Base-by-base conservation (phyloP, 305 asterid species). In the Plantago lanceolata region DNA sequence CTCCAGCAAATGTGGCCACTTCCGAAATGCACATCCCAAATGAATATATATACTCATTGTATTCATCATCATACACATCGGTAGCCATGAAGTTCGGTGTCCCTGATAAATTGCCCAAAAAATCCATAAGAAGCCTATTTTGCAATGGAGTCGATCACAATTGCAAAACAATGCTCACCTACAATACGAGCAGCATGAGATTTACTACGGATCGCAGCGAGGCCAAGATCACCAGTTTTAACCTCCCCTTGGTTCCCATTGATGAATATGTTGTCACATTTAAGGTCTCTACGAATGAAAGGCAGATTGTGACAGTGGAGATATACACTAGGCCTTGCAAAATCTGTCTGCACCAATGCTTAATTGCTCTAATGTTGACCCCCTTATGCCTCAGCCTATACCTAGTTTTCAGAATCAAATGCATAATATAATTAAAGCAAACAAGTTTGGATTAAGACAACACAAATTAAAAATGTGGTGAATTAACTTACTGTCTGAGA, bases 41-140 rank as follows among this genome's bases (percentile, higher is more conserved):
- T 12, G 96, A 84, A 71, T 89, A 89, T 58, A 87, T 81, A 67
- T 8, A 86, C 96, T 89, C 95, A 64, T 89, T 89, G 75, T 89
- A 89, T 60, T 89, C 96, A 81, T 89, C 96, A 59, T 79, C 83
- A 40, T 89, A 89, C 31, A 89, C 90, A 73, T 89, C 95, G 0
- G 95, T 93, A 44, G 96, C 96, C 95, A 89, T 89, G 66, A 89
- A 89, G 66, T 89, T 94, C 5, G 96, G 95, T 20, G 96, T 89
- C 51, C 96, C 95, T 89, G 71, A 73, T 58, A 17, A 65, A 78
- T 35, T 18, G 52, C 7, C 12, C 3, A 26, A 53, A 3, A 33
- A 33, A 33, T 33, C 11, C 40, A 33, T 8, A 20, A 9, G 21
- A 4, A 18, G 15, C n/a, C n/a, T n/a, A n/a, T n/a, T n/a, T n/a